phyloP scores from a whole-genome alignment of 768 basidiomycete species.

The Sistotremastrum niveocremeum region DNA sequence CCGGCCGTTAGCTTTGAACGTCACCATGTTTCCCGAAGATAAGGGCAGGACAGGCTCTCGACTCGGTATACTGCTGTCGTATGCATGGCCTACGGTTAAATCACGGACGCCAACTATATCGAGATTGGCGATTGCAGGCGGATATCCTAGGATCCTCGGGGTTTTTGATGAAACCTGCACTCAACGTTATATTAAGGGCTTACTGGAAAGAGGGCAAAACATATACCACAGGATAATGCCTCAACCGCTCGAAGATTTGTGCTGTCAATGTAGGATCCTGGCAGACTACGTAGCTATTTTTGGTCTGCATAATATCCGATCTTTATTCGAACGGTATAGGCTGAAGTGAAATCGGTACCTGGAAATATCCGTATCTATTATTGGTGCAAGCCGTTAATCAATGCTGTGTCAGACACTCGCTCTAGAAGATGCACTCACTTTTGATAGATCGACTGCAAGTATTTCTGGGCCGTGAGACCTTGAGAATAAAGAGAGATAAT shows the following conservation, averaged over 20 bases:
- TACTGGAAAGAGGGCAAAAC: constrained; percentile 1
- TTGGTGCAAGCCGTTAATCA: constrained; percentile 13
- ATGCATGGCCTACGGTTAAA: constrained; percentile 48
- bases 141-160: constrained; percentile 33
- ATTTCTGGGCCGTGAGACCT: constrained; percentile 39
- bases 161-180: constrained; percentile 5
- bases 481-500: constrained; percentile 33
- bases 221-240: constrained; percentile 26
- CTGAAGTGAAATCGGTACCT: constrained; percentile 27
- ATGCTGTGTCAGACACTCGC: neutral
- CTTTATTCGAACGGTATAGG: neutral
- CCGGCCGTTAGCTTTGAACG: constrained; percentile 44
- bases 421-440: constrained; percentile 23
- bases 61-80: constrained; percentile 64
- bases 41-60: constrained; percentile 50
- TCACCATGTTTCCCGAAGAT: constrained; percentile 78
- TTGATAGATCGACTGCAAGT: constrained; percentile 51
- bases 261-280: constrained; percentile 52
- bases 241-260: constrained; percentile 51
- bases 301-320: constrained; percentile 33
- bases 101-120: constrained; percentile 54
- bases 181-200: neutral
- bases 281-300: constrained; percentile 75
- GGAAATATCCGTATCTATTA: constrained; percentile 57
- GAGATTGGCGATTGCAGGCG: constrained; percentile 45